Percentiles rank a stretch among this genome's conserved stretches.
These are phyloP conservation scores for Amphibolis antarctica DNA, from an alignment of 106 monocot genomes.

Conservation along the genomic window DNA sequence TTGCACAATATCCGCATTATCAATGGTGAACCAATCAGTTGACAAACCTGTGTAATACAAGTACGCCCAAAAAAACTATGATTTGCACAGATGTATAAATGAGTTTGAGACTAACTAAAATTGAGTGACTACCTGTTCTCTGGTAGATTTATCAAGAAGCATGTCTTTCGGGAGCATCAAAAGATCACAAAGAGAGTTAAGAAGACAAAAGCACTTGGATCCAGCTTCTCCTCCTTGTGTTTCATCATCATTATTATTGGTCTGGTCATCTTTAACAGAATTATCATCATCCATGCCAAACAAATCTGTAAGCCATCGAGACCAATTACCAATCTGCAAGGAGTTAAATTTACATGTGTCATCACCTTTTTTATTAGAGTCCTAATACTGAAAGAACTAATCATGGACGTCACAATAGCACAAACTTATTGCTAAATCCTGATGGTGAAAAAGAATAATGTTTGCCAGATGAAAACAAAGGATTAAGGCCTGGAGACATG, in stretches of 20 bases:
- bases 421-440: too few relatives aligned
- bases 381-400: neutral
- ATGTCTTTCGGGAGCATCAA: conserved; percentile 99
- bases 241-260: conserved; percentile 18
- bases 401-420: too few relatives aligned
- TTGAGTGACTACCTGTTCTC: conserved; percentile 59
- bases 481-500: too few relatives aligned
- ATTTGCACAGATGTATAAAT: neutral
- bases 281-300: conserved; percentile 75
- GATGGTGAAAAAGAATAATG: too few relatives aligned
- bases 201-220: conserved; percentile 44
- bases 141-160: conserved; percentile 62
- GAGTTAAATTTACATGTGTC: too few relatives aligned
- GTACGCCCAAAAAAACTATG: neutral
- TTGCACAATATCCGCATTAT: conserved; percentile 77
- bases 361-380: neutral
- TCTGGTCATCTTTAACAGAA: conserved; percentile 21
- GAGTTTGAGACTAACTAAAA: neutral
- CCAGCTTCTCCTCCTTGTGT: conserved; percentile 15
- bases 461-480: too few relatives aligned
- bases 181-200: conserved; percentile 82
- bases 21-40: conserved; percentile 47
- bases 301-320: conserved; percentile 59
- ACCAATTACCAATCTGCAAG: conserved; percentile 93
- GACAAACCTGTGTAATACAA: conserved; percentile 47